Base-by-base conservation (phyloP, 2,329 filamentous ascomycete genomes). In the Pezicula neosporulosa region DNA sequence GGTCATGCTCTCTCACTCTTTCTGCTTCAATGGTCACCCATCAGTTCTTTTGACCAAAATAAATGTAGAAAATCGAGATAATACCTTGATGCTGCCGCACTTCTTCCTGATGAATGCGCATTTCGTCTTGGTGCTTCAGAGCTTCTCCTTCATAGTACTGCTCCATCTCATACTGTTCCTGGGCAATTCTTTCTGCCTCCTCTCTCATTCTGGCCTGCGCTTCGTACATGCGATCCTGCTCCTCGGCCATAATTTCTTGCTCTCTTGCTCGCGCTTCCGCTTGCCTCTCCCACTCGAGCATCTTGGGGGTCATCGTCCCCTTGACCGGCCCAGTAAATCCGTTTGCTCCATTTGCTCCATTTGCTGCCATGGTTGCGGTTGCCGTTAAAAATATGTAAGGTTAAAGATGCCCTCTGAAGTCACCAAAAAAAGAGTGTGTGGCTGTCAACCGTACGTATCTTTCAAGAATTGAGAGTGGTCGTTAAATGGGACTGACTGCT, bases 81-180 rank as follows among this genome's bases (percentile, higher is more conserved):
- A 44, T 44, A 44, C 42, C 57, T 51, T 66, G 61, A 52, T 66
- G 63, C 28, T 51, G 58, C 21, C 60, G 53, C 10, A 66, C 58
- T 51, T 65, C 63, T 50, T 64, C 62, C 48, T 61, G 56, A 52
- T 66, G 63, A 12, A 61, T 35, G 24, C 63, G 53, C 53, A 64
- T 51, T 36, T 66, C 63, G 44, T 66, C 63, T 0, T 60, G 60
- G 48, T 66, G 63, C 39, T 58, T 60, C 49, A 66, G 49, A 9
- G 61, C 61, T 45, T 66, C 63, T 2, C 61, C 61, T 44, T 65
- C 62, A 35, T 66, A 66, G 38, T 65, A 66, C 43, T 65, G 63
- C 18, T 56, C 52, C 62, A 66, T 66, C 42, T 66, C 63, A 47
- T 66, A 63, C 39, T 66, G 60, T 43, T 66, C 63, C 42, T 65